phyloP scores from a whole-genome alignment of 2,329 filamentous ascomycete species.

The Thielaviopsis euricoi region DNA sequence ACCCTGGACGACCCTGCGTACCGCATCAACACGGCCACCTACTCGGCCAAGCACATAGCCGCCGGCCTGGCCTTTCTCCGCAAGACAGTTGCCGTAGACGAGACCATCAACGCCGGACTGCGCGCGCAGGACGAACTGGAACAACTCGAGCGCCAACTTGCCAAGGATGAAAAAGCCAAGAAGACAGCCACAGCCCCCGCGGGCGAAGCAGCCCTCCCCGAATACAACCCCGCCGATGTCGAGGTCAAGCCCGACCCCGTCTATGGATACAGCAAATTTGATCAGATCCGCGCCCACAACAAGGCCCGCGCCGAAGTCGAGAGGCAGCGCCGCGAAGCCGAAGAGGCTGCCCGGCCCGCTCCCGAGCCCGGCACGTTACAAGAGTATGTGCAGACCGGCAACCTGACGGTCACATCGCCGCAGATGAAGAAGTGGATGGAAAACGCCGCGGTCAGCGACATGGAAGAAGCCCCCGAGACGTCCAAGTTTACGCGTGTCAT shows the following conservation, averaged over 20 bases:
- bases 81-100: constrained; percentile 36
- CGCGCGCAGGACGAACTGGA: constrained; percentile 46
- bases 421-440: constrained; percentile 26
- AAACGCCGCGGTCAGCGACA: constrained; percentile 28
- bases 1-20: constrained; percentile 43
- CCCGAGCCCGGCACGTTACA: constrained; percentile 10
- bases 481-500: constrained; percentile 35
- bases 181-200: neutral
- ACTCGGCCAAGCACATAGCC: constrained; percentile 24
- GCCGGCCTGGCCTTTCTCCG: constrained; percentile 39
- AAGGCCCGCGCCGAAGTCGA: constrained; percentile 31
- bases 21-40: constrained; percentile 29
- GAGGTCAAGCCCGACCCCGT: constrained; percentile 26
- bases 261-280: constrained; percentile 41
- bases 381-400: constrained; percentile 20
- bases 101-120: constrained; percentile 42
- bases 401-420: constrained; percentile 24
- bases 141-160: constrained; percentile 27
- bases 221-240: constrained; percentile 12
- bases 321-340: constrained; percentile 25
- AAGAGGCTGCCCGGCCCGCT: constrained; percentile 15
- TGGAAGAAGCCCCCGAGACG: constrained; percentile 36
- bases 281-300: constrained; percentile 38
- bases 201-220: constrained; percentile 15
- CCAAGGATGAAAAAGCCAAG: constrained; percentile 13